A percentile compares a stretch with the other conserved stretches of the same genome.
These are phyloP conservation scores for Sclerotiophoma versabilis DNA, from an alignment of 2,329 filamentous ascomycete genomes.

Conservation along the genomic window DNA sequence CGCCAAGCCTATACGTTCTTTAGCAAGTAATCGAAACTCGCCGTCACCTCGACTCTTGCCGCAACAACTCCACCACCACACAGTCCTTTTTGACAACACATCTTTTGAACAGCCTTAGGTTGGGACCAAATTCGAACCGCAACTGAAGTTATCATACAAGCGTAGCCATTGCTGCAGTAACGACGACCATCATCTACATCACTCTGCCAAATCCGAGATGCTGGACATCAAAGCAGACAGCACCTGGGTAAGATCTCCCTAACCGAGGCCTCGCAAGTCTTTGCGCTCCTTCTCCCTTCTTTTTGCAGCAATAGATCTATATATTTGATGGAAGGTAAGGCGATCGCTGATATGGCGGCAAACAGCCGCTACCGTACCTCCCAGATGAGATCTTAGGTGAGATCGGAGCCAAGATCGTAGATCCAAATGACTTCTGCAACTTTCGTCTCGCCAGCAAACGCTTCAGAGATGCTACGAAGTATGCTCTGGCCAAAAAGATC, in stretches of 20 bases:
- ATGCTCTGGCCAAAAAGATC: not conserved
- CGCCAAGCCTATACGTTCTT: slow-evolving; percentile 13
- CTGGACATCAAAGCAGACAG: not conserved
- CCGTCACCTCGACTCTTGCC: not conserved
- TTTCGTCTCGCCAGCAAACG: slow-evolving; percentile 5
- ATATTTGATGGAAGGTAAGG: not conserved
- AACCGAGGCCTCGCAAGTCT: slow-evolving; percentile 3
- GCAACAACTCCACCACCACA: slow-evolving; percentile 1
- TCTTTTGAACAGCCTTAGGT: not conserved
- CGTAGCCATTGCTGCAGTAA: not conserved
- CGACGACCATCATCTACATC: not conserved
- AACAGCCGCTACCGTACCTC: slow-evolving; percentile 3
- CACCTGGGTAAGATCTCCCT: not conserved
- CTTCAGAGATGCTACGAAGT: not conserved
- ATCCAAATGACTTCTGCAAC: slow-evolving; percentile 7
- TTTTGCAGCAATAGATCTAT: not conserved
- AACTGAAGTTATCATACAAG: not conserved
- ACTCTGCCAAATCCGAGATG: not conserved
- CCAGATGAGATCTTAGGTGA: slow-evolving; percentile 5
- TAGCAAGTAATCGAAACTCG: not conserved
- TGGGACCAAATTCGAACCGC: not conserved
- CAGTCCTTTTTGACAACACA: slow-evolving; percentile 4
- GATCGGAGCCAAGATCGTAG: not conserved
- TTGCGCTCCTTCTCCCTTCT: not conserved
- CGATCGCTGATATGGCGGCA: not conserved